Evolutionary conservation across 169 alveolate species (phyloP).

Genomic region (Eimeria sp.): DNA sequence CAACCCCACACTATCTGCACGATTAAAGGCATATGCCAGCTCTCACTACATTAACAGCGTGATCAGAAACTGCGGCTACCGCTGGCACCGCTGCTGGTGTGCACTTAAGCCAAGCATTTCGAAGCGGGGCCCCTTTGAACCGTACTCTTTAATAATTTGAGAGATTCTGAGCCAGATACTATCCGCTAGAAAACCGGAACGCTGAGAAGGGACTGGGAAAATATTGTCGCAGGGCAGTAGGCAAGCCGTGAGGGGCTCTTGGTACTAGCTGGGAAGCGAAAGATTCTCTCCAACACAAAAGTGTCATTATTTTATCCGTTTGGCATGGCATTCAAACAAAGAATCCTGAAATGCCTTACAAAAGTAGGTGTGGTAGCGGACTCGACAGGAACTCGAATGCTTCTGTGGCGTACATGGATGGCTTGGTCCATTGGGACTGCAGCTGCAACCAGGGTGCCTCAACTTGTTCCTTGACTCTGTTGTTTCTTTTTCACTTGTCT

Average conservation of each 20-base stretch:
- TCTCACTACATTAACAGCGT: neutral
- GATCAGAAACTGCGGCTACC: neutral
- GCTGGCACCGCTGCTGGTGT: neutral
- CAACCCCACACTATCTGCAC: neutral
- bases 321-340: neutral
- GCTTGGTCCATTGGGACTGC: slow-evolving; percentile 23
- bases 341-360: neutral
- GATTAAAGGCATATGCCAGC: neutral
- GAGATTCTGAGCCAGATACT: too few species aligned
- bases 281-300: too few species aligned
- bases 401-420: neutral
- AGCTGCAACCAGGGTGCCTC: neutral
- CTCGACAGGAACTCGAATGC: neutral
- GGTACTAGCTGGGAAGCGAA: too few species aligned
- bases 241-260: too few species aligned
- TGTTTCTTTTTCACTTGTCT: neutral
- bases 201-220: too few species aligned
- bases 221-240: neutral
- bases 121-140: neutral
- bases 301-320: too few species aligned
- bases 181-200: too few species aligned
- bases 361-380: neutral
- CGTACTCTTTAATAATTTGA: too few species aligned
- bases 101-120: neutral
- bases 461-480: neutral